phyloP scores from a whole-genome alignment of 257 asterid genomes.

The Knoxia roxburghii region DNA sequence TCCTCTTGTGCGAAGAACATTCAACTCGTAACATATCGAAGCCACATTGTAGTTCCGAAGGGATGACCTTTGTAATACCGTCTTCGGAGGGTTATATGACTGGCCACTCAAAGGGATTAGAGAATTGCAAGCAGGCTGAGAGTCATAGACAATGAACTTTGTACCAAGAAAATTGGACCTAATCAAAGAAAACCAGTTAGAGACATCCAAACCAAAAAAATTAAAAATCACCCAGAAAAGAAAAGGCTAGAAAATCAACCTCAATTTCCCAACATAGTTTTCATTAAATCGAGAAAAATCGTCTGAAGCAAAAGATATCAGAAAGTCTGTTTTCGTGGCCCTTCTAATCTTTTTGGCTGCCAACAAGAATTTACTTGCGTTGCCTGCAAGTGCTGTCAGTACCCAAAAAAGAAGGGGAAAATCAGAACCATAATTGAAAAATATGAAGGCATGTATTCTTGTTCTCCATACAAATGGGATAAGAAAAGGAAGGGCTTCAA shows the following conservation, averaged over 20 bases:
- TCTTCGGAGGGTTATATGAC: slow-evolving; percentile 35
- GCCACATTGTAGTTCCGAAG: slow-evolving; percentile 44
- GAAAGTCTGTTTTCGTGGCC: slow-evolving; percentile 46
- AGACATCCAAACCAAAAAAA: neutral
- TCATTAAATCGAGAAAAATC: slow-evolving; percentile 50
- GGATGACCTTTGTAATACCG: slow-evolving; percentile 37
- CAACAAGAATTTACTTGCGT: slow-evolving; percentile 48
- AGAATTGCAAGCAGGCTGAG: slow-evolving; percentile 35
- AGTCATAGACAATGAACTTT: slow-evolving; percentile 49
- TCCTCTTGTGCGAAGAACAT: slow-evolving; percentile 68
- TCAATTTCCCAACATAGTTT: slow-evolving; percentile 48
- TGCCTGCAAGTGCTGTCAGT: slow-evolving; percentile 54
- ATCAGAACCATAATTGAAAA: slow-evolving; percentile 8
- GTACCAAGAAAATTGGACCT: slow-evolving; percentile 69
- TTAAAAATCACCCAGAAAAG: neutral
- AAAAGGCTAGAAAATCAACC: slow-evolving; percentile 26
- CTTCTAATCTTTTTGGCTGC: slow-evolving; percentile 58
- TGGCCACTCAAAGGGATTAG: slow-evolving; percentile 31
- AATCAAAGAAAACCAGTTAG: slow-evolving; percentile 9
- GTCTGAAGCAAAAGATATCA: slow-evolving; percentile 45
- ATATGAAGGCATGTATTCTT: neutral
- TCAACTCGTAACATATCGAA: slow-evolving; percentile 54
- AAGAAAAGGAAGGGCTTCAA: neutral
- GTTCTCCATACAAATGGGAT: neutral
- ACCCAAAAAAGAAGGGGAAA: neutral